Evolutionary conservation across 495 filamentous ascomycete genomes (phyloP).

Genomic region (Neurospora sp.): DNA sequence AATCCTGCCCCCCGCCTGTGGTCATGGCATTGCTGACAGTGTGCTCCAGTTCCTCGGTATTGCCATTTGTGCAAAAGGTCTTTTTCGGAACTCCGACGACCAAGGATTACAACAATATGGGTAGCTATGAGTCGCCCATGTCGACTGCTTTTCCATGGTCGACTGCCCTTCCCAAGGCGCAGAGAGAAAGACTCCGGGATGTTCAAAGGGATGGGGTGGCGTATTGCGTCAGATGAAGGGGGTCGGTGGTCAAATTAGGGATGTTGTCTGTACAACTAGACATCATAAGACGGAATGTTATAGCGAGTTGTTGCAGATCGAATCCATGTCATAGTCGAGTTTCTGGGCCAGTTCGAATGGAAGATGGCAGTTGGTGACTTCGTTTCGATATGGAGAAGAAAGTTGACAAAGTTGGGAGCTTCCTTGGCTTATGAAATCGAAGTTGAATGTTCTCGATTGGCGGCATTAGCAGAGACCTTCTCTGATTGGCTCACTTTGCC

Average conservation of each 20-base stretch:
- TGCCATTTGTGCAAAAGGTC: slow-evolving; percentile 42
- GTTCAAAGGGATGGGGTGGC: neutral
- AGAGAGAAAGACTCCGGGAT: neutral
- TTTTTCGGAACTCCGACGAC: slow-evolving; percentile 38
- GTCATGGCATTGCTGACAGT: neutral
- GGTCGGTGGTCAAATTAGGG: neutral
- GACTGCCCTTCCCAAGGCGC: slow-evolving; percentile 25
- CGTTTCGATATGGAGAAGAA: neutral
- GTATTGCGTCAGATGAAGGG: neutral
- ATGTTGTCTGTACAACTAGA: neutral
- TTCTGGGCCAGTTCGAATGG: neutral
- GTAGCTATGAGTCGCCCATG: slow-evolving; percentile 37
- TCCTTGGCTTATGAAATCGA: neutral
- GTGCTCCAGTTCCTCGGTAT: slow-evolving; percentile 29
- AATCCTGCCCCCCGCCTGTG: neutral
- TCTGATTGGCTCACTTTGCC: neutral
- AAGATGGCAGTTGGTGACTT: neutral
- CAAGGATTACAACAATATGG: slow-evolving; percentile 36
- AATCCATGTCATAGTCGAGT: neutral
- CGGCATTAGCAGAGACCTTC: neutral
- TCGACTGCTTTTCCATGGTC: slow-evolving; percentile 40
- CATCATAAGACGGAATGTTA: neutral
- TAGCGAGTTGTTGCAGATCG: neutral
- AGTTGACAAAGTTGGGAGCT: neutral
- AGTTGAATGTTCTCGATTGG: neutral